Conservation (phyloP, 208 protist genomes). For the Crithidia thermophila region DNA sequence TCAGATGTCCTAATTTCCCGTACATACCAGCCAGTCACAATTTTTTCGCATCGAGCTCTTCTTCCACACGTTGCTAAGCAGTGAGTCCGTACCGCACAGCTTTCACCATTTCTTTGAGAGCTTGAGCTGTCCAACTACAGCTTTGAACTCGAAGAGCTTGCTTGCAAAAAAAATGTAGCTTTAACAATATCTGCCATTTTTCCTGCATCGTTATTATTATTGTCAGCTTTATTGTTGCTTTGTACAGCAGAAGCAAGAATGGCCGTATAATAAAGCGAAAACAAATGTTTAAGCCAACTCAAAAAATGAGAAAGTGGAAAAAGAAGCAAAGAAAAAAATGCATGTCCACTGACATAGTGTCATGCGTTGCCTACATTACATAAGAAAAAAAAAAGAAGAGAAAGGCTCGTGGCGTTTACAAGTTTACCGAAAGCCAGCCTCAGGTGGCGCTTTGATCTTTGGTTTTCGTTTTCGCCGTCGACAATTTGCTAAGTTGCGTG, state of each 20-base stretch:
- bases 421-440: background rate
- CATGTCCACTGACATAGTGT: background rate
- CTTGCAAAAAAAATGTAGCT: too few relatives aligned
- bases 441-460: background rate
- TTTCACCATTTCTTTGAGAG: too few relatives aligned
- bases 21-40: too few relatives aligned
- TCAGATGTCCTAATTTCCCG: too few relatives aligned
- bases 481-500: constrained; percentile 1
- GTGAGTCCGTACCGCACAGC: too few relatives aligned
- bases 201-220: too few relatives aligned
- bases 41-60: too few relatives aligned
- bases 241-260: constrained; percentile 1
- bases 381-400: constrained; percentile 13
- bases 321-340: constrained; percentile 10
- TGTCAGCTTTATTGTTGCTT: too few relatives aligned
- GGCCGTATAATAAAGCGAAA: background rate
- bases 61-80: too few relatives aligned
- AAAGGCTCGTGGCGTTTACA: background rate
- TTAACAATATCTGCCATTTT: too few relatives aligned
- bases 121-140: too few relatives aligned
- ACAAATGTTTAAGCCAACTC: background rate
- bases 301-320: constrained; percentile 12
- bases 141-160: too few relatives aligned
- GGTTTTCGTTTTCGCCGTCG: background rate
- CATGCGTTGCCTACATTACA: constrained; percentile 11